A percentile compares a stretch with the other conserved stretches of the same genome.
Evolutionary conservation across 805 yeast species (phyloP).

Genomic region (Blastobotrys mokoenaii): DNA sequence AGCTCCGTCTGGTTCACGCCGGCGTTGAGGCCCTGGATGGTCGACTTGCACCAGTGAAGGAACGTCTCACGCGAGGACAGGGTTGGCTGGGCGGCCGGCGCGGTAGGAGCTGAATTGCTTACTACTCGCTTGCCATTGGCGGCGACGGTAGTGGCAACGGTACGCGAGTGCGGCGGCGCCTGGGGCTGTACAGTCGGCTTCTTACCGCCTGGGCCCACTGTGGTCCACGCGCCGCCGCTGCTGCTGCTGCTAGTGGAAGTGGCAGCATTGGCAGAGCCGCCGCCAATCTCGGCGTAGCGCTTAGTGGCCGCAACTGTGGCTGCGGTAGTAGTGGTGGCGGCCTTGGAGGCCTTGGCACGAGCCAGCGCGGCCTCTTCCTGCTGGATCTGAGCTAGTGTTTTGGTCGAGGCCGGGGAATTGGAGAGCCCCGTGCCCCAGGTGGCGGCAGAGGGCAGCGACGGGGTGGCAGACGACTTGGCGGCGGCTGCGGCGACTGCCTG

Average conservation of each 20-base stretch:
- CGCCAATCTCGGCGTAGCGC: constrained; percentile 6
- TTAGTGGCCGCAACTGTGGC: neutral
- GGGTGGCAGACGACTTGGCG: constrained; percentile 1
- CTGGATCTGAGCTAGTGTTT: constrained; percentile 31
- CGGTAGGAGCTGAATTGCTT: constrained; percentile 7
- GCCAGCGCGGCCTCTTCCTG: constrained; percentile 25
- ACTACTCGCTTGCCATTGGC: constrained; percentile 1
- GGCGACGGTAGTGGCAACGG: constrained; percentile 4
- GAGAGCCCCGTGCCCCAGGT: constrained; percentile 18
- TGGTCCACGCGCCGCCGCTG: constrained; percentile 23
- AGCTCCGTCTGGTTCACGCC: constrained; percentile 75
- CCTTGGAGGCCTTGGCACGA: neutral
- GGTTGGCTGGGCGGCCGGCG: constrained; percentile 13
- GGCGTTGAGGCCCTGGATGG: constrained; percentile 47
- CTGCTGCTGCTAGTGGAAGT: constrained; percentile 5
- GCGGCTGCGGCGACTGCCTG: constrained; percentile 7
- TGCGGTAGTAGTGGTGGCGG: neutral
- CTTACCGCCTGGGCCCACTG: constrained; percentile 62
- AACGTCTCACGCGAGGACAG: constrained; percentile 30
- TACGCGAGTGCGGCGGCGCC: neutral
- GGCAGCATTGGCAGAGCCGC: neutral
- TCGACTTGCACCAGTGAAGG: constrained; percentile 32
- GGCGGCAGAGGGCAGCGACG: constrained; percentile 19
- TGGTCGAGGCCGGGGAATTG: constrained; percentile 15
- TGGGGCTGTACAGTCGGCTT: constrained; percentile 23